Evolutionary conservation across 2,329 filamentous ascomycete species (phyloP).

Genomic region (Phialemonium atrogriseum): DNA sequence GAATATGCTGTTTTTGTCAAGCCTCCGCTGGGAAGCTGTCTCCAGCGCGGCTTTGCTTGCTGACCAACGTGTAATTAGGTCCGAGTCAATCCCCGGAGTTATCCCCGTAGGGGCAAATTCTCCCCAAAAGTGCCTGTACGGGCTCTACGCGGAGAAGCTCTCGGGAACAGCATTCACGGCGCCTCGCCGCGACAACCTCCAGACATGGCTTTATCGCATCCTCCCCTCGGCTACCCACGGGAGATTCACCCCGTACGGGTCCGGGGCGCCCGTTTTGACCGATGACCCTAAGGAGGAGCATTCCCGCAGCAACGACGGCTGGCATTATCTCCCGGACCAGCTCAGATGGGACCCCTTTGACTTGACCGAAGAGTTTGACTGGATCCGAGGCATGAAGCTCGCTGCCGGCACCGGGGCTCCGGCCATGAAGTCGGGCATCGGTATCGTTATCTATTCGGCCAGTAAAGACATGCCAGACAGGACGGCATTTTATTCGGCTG

Average conservation of each 20-base stretch:
- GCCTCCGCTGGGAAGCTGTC: too few species aligned
- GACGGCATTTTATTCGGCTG: constrained; percentile 43
- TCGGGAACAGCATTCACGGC: constrained; percentile 6
- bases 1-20: too few species aligned
- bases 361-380: constrained; percentile 32
- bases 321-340: constrained; percentile 64
- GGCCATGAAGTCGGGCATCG: constrained; percentile 58
- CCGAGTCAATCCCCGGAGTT: constrained; percentile 4
- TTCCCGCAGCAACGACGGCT: background rate
- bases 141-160: constrained; percentile 5
- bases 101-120: constrained; percentile 2
- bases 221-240: constrained; percentile 2
- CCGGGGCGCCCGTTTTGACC: too few species aligned
- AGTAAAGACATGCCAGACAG: constrained; percentile 60
- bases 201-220: constrained; percentile 6
- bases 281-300: background rate
- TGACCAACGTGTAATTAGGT: too few species aligned
- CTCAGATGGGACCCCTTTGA: constrained; percentile 63
- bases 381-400: constrained; percentile 42
- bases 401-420: constrained; percentile 65
- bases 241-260: background rate
- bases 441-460: constrained; percentile 61
- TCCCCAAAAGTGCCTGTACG: constrained; percentile 3
- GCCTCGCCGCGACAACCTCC: background rate
- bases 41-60: too few species aligned